Percentiles rank a stretch among this genome's conserved stretches.
Conservation (phyloP, 2,329 filamentous ascomycete species). For the Fusarium dimerum region DNA sequence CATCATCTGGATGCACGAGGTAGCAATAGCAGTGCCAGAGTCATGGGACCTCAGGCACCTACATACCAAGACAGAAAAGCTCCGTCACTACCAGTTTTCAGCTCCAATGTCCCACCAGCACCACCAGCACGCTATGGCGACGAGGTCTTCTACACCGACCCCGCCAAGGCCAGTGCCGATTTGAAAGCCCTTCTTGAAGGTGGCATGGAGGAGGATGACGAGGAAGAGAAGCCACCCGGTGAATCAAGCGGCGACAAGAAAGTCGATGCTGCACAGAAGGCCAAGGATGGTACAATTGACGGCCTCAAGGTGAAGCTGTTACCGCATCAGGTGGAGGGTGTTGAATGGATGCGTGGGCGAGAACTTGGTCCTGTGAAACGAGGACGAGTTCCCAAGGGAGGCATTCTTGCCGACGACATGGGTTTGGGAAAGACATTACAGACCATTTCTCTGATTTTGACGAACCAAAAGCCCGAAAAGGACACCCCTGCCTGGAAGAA, state of each 20-base stretch:
- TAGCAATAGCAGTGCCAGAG: constrained; percentile 37
- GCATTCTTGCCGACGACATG: constrained; percentile 97
- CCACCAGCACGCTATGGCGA: constrained; percentile 34
- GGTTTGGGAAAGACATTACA: constrained; percentile 96
- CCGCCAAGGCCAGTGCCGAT: constrained; percentile 70
- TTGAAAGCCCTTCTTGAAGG: constrained; percentile 82
- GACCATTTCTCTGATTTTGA: constrained; percentile 84
- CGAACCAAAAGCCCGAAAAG: constrained; percentile 69
- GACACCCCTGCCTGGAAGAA: constrained; percentile 64
- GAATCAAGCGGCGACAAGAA: constrained; percentile 17
- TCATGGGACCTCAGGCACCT: constrained; percentile 50
- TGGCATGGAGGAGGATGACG: constrained; percentile 71
- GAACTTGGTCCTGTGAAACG: constrained; percentile 85
- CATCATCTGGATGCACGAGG: constrained; percentile 50
- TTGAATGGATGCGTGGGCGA: constrained; percentile 92
- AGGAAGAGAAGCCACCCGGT: constrained; percentile 34
- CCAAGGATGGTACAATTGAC: constrained; percentile 60
- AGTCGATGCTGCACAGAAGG: constrained; percentile 29
- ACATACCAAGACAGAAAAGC: constrained; percentile 49
- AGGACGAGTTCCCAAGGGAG: constrained; percentile 81
- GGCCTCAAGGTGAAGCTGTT: constrained; percentile 86
- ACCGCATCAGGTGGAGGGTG: constrained; percentile 91
- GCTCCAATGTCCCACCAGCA: constrained; percentile 35
- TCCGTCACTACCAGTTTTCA: constrained; percentile 49
- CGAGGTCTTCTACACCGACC: constrained; percentile 66